These are phyloP conservation scores for Platanthera guangdongensis DNA, from an alignment of 106 monocot genomes.

Conservation along the genomic window DNA sequence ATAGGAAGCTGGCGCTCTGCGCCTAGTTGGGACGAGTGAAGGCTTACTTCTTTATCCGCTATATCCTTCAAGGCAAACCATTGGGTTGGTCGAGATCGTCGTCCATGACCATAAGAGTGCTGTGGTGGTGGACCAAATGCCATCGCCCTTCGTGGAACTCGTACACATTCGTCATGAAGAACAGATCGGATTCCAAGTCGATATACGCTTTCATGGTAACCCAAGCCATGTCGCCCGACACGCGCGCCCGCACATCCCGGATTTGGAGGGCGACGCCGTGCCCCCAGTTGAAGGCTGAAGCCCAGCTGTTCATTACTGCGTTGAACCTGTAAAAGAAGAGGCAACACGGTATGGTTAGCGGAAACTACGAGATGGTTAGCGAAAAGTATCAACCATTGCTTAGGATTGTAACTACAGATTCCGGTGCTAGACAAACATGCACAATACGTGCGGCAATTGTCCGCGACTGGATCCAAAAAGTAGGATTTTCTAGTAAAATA, in stretches of 20 bases:
- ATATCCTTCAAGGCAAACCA: slow-evolving; percentile 17
- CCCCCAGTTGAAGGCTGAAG: slow-evolving; percentile 52
- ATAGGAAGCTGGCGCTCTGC: no score
- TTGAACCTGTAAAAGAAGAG: slow-evolving; percentile 20
- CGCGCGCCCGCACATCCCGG: slow-evolving; percentile 59
- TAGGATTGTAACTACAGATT: not conserved
- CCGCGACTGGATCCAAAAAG: no score
- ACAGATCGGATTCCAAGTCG: slow-evolving; percentile 40
- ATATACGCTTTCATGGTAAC: slow-evolving; percentile 77
- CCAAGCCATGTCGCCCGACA: slow-evolving; percentile 51
- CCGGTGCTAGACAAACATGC: not conserved
- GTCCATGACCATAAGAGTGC: slow-evolving; percentile 33
- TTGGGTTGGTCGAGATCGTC: slow-evolving; percentile 19
- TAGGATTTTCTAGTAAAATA: no score
- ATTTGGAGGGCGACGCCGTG: slow-evolving; percentile 42
- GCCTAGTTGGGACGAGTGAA: no score
- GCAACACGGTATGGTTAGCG: not conserved
- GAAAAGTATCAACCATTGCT: not conserved
- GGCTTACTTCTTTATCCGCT: no score
- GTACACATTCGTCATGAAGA: slow-evolving; percentile 68
- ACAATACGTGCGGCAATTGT: no score
- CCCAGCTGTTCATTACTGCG: slow-evolving; percentile 62
- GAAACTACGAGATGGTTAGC: not conserved
- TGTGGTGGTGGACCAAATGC: slow-evolving; percentile 86
- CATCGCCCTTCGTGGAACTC: slow-evolving; percentile 55